Evolutionary conservation across 345 rosid species (phyloP).

Genomic region (Arabis alpina): DNA sequence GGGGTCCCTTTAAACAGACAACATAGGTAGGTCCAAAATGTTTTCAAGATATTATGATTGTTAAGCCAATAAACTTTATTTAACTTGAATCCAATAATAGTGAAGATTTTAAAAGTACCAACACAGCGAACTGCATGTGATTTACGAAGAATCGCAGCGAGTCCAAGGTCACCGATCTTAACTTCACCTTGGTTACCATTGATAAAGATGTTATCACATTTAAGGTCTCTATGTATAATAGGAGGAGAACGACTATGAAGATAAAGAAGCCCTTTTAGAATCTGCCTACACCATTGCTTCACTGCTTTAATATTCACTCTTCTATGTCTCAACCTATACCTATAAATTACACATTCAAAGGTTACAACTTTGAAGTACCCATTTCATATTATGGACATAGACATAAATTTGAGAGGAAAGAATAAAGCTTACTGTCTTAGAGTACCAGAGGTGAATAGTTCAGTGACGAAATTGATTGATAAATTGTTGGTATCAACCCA

Average conservation of each 20-base stretch:
- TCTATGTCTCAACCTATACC: conserved; percentile 84
- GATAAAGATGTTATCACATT: conserved; percentile 95
- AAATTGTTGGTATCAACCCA: conserved; percentile 89
- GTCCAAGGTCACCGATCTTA: conserved; percentile 98
- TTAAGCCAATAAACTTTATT: neutral
- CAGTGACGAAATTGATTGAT: conserved; percentile 94
- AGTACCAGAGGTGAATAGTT: conserved; percentile 96
- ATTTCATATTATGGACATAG: conserved; percentile 8
- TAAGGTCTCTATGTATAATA: conserved; percentile 95
- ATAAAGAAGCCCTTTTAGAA: conserved; percentile 78
- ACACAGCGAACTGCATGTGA: conserved; percentile 93
- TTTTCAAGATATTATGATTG: conserved; percentile 5
- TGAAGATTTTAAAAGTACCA: conserved; percentile 54
- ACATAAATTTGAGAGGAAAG: neutral
- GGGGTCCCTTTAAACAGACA: conserved; percentile 73
- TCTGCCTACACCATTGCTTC: conserved; percentile 98
- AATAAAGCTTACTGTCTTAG: conserved; percentile 69
- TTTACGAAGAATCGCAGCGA: conserved; percentile 90
- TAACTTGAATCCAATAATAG: conserved; percentile 6
- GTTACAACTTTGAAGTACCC: conserved; percentile 15
- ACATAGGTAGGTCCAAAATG: conserved; percentile 25
- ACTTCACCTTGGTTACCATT: conserved; percentile 99
- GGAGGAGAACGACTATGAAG: conserved; percentile 90
- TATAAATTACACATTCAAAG: conserved; percentile 28
- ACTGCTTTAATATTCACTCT: conserved; percentile 89